Base-by-base conservation (phyloP, 1,139 yeast genomes). In the Chernovozyma sophiae-reginae region DNA sequence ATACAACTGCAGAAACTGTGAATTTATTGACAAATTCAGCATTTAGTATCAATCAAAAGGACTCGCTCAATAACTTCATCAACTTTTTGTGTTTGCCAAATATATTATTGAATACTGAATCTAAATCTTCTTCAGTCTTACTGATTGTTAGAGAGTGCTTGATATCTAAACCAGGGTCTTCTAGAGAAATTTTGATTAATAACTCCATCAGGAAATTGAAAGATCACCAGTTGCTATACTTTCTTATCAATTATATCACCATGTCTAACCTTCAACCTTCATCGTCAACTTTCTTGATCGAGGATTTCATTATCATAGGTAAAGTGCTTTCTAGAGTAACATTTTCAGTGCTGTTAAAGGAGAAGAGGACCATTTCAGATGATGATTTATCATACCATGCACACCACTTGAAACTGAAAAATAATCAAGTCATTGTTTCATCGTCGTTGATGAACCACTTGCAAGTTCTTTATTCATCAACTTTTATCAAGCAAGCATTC, bases 401-500 rank as follows among this genome's bases (percentile, higher is more conserved):
- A n/a, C n/a, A n/a, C n/a, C n/a, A n/a, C n/a, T n/a, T n/a, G n/a
- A n/a, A n/a, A n/a, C n/a, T n/a, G n/a, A n/a, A n/a, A n/a, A 20
- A 20, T 20, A 6, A 20, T 6, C 6, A 20, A 6, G 8, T 16
- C 18, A 6, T 6, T 16, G 30, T 16, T 10, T 14, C 36, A 7
- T 6, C 14, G 16, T 10, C n/a, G 13, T 11, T 30, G 4, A 16
- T 30, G 6, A 37, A 41, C 7, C 28, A 34, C 1, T 32, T 61
- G 4, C 44, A 50, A 30, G 30, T 33, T 12, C 42, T 62, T 14
- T 62, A 61, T 38, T 47, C 63, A 0, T 41, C 54, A 1, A 25
- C 37, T 1, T 65, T 62, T 40, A 52, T 64, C 17, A 49, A 51
- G 32, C 45, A 45, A 14, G 51, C 57, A 11, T 48, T 63, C 32